Conservation (phyloP, 441 rosid genomes). For the Breynia disticha region DNA sequence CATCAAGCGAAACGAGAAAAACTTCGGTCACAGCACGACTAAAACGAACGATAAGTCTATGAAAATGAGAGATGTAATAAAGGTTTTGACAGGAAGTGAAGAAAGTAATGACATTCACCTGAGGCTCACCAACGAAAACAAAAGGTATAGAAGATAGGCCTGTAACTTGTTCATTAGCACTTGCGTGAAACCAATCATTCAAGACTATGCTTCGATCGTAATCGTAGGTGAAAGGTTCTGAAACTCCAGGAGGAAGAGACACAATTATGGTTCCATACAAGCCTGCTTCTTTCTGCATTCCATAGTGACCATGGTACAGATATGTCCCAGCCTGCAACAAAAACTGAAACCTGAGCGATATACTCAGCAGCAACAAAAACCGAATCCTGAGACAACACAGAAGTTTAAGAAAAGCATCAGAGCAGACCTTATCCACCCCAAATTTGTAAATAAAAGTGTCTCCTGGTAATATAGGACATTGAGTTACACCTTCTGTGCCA, state of each 20-base stretch:
- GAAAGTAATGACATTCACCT: conserved; percentile 24
- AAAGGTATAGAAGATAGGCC: conserved; percentile 49
- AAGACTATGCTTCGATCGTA: conserved; percentile 53
- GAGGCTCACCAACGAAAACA: conserved; percentile 66
- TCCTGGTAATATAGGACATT: conserved; percentile 68
- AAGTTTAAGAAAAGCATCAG: not conserved
- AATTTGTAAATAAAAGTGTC: conserved; percentile 26
- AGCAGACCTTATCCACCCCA: conserved; percentile 9
- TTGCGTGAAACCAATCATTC: conserved; percentile 65
- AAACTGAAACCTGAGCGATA: not conserved
- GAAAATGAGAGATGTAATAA: not conserved
- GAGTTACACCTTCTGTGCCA: conserved; percentile 47
- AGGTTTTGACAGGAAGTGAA: not conserved
- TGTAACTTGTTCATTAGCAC: conserved; percentile 39
- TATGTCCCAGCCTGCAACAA: conserved; percentile 55
- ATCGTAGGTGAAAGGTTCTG: conserved; percentile 51
- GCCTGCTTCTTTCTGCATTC: conserved; percentile 70
- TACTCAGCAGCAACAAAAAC: not conserved
- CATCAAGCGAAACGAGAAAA: not conserved
- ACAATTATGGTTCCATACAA: conserved; percentile 54
- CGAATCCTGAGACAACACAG: not conserved
- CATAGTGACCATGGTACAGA: conserved; percentile 68
- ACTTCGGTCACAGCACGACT: not conserved
- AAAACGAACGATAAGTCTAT: not conserved
- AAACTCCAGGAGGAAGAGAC: conserved; percentile 25